Conservation (phyloP, 805 yeast genomes). For the Lachancea cidri region DNA sequence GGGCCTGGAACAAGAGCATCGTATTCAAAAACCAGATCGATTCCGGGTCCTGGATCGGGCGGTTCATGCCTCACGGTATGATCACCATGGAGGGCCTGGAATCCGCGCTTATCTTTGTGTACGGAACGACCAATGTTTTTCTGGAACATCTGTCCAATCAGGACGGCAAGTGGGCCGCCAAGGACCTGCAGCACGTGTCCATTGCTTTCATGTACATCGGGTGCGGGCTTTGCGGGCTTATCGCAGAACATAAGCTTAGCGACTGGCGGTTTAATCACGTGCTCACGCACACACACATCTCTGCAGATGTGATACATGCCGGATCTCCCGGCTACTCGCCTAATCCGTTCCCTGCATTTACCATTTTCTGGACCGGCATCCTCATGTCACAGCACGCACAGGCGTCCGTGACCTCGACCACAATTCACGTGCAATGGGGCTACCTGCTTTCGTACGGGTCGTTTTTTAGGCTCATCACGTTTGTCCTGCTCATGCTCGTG, state of each 20-base stretch:
- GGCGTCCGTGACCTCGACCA: slow-evolving; percentile 70
- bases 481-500: slow-evolving; percentile 46
- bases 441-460: slow-evolving; percentile 76
- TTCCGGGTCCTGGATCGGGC: slow-evolving; percentile 24
- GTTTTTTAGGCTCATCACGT: slow-evolving; percentile 64
- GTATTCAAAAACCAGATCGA: slow-evolving; percentile 25
- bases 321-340: slow-evolving; percentile 76
- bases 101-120: slow-evolving; percentile 71
- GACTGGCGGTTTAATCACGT: slow-evolving; percentile 53
- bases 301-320: slow-evolving; percentile 23
- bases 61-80: slow-evolving; percentile 38
- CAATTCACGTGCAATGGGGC: slow-evolving; percentile 92
- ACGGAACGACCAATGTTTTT: slow-evolving; percentile 86
- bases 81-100: slow-evolving; percentile 81
- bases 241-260: slow-evolving; percentile 63
- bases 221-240: slow-evolving; percentile 84
- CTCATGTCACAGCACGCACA: slow-evolving; percentile 95
- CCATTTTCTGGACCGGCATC: slow-evolving; percentile 94
- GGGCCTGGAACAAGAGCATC: slow-evolving; percentile 80
- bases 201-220: slow-evolving; percentile 92
- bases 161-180: slow-evolving; percentile 84
- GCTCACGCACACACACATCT: slow-evolving; percentile 26
- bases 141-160: slow-evolving; percentile 78
- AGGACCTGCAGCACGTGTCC: slow-evolving; percentile 84
- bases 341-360: slow-evolving; percentile 90